Evolutionary conservation across 139 green algal genomes (phyloP).

Genomic region (Chlorella ohadii): DNA sequence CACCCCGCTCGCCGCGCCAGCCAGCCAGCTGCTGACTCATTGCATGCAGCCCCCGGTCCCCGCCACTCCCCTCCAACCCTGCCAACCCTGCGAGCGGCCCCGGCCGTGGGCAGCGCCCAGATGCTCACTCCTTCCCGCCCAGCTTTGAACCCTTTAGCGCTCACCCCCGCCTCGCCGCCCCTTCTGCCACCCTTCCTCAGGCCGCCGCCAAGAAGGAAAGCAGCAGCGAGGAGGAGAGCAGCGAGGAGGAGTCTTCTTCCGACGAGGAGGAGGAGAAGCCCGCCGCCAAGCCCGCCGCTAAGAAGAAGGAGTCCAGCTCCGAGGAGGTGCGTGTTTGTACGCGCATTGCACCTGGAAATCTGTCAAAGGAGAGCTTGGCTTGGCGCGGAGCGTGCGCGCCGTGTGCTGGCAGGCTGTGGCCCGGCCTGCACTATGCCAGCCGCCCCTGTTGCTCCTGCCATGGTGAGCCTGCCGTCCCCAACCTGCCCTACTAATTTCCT

Average conservation of each 20-base stretch:
- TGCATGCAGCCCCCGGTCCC: background rate
- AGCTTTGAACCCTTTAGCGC: background rate
- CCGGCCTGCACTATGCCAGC: too few relatives aligned
- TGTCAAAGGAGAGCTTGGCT: too few relatives aligned
- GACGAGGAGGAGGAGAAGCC: slow-evolving; percentile 1
- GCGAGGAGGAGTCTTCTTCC: background rate
- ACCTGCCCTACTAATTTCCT: too few relatives aligned
- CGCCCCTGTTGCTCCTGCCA: too few relatives aligned
- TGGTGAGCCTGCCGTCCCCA: too few relatives aligned
- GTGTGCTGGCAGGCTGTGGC: too few relatives aligned
- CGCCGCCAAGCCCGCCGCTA: background rate
- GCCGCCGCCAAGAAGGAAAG: slow-evolving; percentile 22
- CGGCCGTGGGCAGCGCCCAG: background rate
- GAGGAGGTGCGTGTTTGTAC: background rate
- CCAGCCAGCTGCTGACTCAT: background rate
- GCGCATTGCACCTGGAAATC: too few relatives aligned
- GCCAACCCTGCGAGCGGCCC: background rate
- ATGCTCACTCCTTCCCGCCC: background rate
- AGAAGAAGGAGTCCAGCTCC: slow-evolving; percentile 14
- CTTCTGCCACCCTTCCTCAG: background rate
- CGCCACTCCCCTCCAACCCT: background rate
- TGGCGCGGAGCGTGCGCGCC: too few relatives aligned
- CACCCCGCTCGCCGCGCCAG: background rate
- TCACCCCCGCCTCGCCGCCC: background rate
- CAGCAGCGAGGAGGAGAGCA: slow-evolving; percentile 12